Percentiles rank a stretch among this genome's conserved stretches.
Conservation (phyloP, 2,329 filamentous ascomycete species). For the Anisogramma anomala region DNA sequence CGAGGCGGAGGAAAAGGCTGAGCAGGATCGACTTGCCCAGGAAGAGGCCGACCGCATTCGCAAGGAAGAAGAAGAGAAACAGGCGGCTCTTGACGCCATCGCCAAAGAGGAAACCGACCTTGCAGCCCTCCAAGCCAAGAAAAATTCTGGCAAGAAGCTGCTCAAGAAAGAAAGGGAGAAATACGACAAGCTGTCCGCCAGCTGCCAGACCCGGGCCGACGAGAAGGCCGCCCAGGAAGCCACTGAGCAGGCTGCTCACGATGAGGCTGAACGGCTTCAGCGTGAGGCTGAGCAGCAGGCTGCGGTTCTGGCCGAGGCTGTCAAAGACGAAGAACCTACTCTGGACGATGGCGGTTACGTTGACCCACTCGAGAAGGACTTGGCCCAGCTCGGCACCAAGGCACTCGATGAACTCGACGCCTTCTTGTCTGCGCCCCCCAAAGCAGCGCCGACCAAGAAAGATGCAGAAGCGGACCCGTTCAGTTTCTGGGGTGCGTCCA, state of each 20-base stretch:
- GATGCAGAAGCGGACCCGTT: constrained; percentile 32
- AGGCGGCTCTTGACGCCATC: constrained; percentile 11
- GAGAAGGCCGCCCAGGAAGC: constrained; percentile 15
- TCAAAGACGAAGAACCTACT: constrained; percentile 34
- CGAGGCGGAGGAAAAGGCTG: constrained; percentile 12
- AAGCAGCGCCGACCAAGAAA: constrained; percentile 10
- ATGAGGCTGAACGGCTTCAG: constrained; percentile 13
- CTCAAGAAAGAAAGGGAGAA: constrained; percentile 10
- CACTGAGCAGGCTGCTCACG: constrained; percentile 10
- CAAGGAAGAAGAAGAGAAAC: constrained; percentile 11
- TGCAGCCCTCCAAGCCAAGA: constrained; percentile 11
- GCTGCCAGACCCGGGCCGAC: constrained; percentile 13
- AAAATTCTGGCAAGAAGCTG: constrained; percentile 11
- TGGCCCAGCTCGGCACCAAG: constrained; percentile 16
- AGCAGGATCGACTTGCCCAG: constrained; percentile 8
- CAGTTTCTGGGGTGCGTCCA: constrained; percentile 45
- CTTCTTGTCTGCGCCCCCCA: constrained; percentile 13
- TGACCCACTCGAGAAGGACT: constrained; percentile 16
- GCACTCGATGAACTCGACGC: constrained; percentile 21
- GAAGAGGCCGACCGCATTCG: constrained; percentile 11
- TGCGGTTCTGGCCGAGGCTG: constrained; percentile 31
- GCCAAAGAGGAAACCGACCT: constrained; percentile 13
- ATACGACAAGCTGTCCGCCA: constrained; percentile 9
- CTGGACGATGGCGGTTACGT: constrained; percentile 9
- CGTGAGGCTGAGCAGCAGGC: constrained; percentile 14